Conservation (phyloP, 352 stramenopile species). For the Globisporangium mamillatum region DNA sequence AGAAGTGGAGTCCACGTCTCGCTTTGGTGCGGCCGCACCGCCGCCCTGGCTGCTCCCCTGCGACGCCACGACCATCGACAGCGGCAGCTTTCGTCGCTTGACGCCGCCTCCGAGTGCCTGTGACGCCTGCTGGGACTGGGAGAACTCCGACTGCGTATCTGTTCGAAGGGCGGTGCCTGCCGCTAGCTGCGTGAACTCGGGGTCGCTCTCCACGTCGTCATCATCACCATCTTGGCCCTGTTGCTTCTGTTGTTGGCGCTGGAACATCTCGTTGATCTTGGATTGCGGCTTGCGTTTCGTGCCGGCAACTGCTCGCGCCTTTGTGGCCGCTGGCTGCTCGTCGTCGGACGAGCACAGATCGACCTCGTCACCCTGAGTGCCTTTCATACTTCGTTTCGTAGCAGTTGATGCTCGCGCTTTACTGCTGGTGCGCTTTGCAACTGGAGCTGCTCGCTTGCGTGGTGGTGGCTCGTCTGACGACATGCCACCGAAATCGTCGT, state of each 20-base stretch:
- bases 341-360: conserved; percentile 60
- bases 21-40: conserved; percentile 1
- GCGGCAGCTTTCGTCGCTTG: conserved; percentile 62
- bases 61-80: conserved; percentile 66
- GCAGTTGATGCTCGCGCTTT: conserved; percentile 5
- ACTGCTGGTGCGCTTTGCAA: conserved; percentile 16
- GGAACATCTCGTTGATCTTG: conserved; percentile 64
- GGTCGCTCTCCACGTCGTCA: conserved; percentile 71
- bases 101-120: conserved; percentile 15
- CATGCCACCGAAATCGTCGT: conserved; percentile 27
- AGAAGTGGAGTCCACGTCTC: conserved; percentile 18
- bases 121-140: conserved; percentile 21
- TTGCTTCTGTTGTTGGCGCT: conserved; percentile 28
- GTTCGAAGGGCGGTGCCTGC: conserved; percentile 13
- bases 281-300: conserved; percentile 39
- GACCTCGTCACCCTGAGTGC: conserved; percentile 23
- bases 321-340: conserved; percentile 12
- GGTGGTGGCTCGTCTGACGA: conserved; percentile 13
- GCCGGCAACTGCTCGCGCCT: conserved; percentile 11
- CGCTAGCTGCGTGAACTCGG: conserved; percentile 59
- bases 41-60: conserved; percentile 31
- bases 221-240: conserved; percentile 18
- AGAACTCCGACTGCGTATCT: conserved; percentile 47
- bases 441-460: conserved; percentile 12
- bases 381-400: neutral